Base-by-base conservation (phyloP, 805 yeast genomes). In the Wickerhamiella alocasiicola region DNA sequence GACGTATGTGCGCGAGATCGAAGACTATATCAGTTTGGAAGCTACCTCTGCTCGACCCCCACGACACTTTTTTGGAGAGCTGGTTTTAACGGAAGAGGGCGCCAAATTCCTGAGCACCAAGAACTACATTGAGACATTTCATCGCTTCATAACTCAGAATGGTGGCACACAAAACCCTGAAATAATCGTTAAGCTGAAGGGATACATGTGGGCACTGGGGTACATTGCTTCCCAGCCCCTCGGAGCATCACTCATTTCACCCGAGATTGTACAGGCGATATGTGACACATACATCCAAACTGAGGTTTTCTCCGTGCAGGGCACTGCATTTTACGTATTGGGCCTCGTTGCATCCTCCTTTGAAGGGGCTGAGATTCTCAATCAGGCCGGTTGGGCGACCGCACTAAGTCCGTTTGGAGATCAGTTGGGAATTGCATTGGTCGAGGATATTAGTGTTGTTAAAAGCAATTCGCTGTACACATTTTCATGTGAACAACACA, bases 181-280 rank as follows among this genome's bases (percentile, higher is more conserved):
- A 5, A 59, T 60, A 15, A 44, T 64, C 15, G 25, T 63, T 6
- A 68, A 67, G 46, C 57, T 88, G 19, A 83, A 82, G 53, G 81
- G 87, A 9, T 72, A 79, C 25, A 51, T 88, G 26, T 88, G 96
- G 96, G 77, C 93, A 1, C 66, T 83, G 25, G 96, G 95, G 0
- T 76, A 78, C 51, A 74, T 87, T 23, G 87, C 87, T 2, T 72
- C 85, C 1, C 72, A 84, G 1, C 70, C 70, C 7, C 61, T 68
- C 39, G 96, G 96, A 0, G 74, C 80, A 13, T 63, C 68, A 13
- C 60, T 78, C 31, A 50, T 64, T 60, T 16, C 70, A 71, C 1
- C 48, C 27, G 35, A 34, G 12, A 60, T 74, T 42, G 65, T 74
- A 28, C 66, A 67, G 46, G 71, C 72, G 35, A 65, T 88, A 9